Conservation (phyloP, 2,329 filamentous ascomycete species). For the Trichoderma afroharzianum region DNA sequence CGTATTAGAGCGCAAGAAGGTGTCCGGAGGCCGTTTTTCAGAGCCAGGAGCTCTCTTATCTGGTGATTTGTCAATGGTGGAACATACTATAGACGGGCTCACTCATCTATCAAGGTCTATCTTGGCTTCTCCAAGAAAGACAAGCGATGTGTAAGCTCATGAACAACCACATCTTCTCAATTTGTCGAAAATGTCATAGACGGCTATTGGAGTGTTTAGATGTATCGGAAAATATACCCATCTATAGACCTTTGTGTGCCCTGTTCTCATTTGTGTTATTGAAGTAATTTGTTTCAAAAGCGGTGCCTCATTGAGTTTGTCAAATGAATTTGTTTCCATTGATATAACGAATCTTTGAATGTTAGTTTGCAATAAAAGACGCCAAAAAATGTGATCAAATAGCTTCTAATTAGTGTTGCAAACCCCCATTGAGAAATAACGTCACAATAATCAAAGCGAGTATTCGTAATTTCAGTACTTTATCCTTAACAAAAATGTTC, state of each 20-base stretch:
- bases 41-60: background rate
- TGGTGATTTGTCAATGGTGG: background rate
- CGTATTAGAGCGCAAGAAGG: background rate
- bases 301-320: background rate
- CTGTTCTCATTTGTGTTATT: too few species aligned
- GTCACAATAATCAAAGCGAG: background rate
- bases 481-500: background rate
- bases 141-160: background rate
- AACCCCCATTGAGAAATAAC: too few species aligned
- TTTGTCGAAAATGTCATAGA: too few species aligned
- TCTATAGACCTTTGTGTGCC: background rate
- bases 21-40: background rate
- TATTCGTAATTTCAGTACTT: background rate
- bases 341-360: background rate
- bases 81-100: background rate
- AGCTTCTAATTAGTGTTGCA: too few species aligned
- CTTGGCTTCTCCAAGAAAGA: background rate
- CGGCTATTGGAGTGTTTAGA: background rate
- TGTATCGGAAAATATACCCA: background rate
- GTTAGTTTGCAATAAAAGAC: background rate
- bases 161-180: too few species aligned
- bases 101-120: background rate
- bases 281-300: too few species aligned
- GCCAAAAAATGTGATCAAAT: too few species aligned
- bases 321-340: background rate